Base-by-base conservation (phyloP, 192 early-diverging fungal genomes). In the Linnemannia elongata region DNA sequence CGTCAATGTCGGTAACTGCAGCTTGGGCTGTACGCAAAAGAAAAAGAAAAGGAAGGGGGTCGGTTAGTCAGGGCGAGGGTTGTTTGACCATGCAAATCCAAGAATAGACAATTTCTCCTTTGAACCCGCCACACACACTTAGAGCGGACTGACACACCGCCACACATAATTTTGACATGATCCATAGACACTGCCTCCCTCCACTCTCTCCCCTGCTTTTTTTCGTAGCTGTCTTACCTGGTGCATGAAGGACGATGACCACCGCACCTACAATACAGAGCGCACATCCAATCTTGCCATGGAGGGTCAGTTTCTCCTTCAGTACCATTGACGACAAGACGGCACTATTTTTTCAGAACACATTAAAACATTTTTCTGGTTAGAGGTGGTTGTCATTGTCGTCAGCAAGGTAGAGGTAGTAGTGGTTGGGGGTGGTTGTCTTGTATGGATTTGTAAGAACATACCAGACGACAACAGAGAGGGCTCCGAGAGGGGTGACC, bases 401-500 rank as follows among this genome's bases (percentile, higher is more conserved):
- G 27, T 8, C 9, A 9, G 4, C 52, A 55, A 18, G 22, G 38
- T 24, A 10, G 13, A 41, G 69, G 66, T 36, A 44, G 54, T 55
- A 27, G 41, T 76, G 10, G 55, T 20, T 18, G 30, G 13, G 10
- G 35, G 18, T 24, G 3, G 54, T 41, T 33, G 35, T 76, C 9
- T 30, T 63, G 2, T 27, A 73, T 35, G 4, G 7, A 8, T 13
- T 42, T 42, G 20, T 36, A 30, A 18, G 1, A 47, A 38, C 76
- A 42, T 91, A 93, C 93, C 91, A 96, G 39, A 97, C 92, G 69
- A 99, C 93, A 13, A 98, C 97, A 88, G 95, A 96, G 20, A 96
- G 90, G 33, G 97, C 97, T 41, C 98, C 98, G 47, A 99, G 88
- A 49, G 98, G 98, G 18, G 98, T 99, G 17, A 99, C 97, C 52